Evolutionary conservation across 225 moss, liverwort and hornwort genomes (phyloP), one percentile per base, ranked within the genome.

Genomic region (Lunularia cruciata): DNA sequence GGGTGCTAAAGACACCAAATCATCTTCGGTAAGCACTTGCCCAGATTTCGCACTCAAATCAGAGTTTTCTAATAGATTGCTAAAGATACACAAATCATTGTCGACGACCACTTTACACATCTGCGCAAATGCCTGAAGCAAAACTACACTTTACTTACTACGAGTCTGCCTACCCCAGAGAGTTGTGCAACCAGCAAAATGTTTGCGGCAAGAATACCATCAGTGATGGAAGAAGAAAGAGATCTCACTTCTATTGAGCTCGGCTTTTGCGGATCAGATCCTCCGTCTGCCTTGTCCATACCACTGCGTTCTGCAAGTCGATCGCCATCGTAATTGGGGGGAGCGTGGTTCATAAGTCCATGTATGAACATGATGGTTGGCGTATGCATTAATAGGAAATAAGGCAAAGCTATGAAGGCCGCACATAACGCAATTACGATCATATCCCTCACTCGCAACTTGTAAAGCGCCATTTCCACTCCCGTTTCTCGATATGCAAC

Each of bases 351-450:
- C 48, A n/a, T 72, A 48, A 78, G 63, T 26, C 68, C 39, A 25
- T 80, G 74, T 13, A 77, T 8, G 18, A 80, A 15, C 45, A 75
- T 23, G 28, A 72, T 67, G 3, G 77, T 77, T 1, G 80, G 77
- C 26, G 84, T 78, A 33, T 81, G 80, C 58, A 84, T 67, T 30
- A 84, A 5, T 22, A 84, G 68, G 30, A 84, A 69, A 67, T 84
- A 84, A 4, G 84, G 84, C 65, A 84, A 43, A 8, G 68, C 22
- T 54, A 84, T 54, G 14, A 81, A 72, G 3, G 77, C 74, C 35
- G 80, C 60, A 57, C 76, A 80, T 9, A 81, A 32, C 15, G 75
- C 71, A 22, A 84, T 66, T 8, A 77, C 18, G 40, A 77, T 77
- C 77, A 77, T 49, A 20, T 77, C 77, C 72, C 72, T 80, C 62